Conservation (phyloP, 2,329 filamentous ascomycete species). For the Sphaerulina musiva region DNA sequence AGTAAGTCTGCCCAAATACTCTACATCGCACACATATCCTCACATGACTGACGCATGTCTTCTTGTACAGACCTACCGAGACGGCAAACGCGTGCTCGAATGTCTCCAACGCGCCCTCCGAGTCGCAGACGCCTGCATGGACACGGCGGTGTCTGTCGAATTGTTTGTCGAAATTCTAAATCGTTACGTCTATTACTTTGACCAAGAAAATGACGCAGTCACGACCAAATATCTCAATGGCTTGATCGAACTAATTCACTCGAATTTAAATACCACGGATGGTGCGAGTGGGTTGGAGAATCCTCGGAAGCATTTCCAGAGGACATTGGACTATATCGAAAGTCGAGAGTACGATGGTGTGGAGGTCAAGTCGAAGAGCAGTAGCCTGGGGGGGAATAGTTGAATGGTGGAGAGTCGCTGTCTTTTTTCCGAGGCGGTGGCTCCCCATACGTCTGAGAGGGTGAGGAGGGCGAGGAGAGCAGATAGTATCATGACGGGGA, state of each 20-base stretch:
- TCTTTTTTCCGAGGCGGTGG: neutral
- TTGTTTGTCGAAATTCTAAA: constrained; percentile 98
- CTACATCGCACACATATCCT: neutral
- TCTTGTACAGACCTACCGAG: constrained; percentile 70
- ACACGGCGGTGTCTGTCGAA: constrained; percentile 92
- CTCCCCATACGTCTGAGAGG: neutral
- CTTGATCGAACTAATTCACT: constrained; percentile 95
- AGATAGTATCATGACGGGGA: neutral
- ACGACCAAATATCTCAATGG: constrained; percentile 98
- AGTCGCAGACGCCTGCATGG: constrained; percentile 98
- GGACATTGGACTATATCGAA: constrained; percentile 88
- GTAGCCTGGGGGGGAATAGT: neutral
- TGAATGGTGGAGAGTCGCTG: constrained; percentile 5
- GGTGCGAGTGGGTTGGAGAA: constrained; percentile 78
- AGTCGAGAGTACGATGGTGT: constrained; percentile 90
- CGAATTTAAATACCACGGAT: constrained; percentile 72
- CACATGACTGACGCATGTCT: constrained; percentile 1
- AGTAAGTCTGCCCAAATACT: constrained; percentile 13
- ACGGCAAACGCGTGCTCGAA: constrained; percentile 93
- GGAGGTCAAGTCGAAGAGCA: constrained; percentile 53
- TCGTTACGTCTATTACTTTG: constrained; percentile 98
- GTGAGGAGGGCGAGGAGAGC: neutral
- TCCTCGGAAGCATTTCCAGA: constrained; percentile 87
- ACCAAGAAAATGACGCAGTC: constrained; percentile 97
- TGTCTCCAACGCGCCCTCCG: constrained; percentile 91